Conservation (phyloP, 2,329 filamentous ascomycete species). For the Talaromyces funiculosus region DNA sequence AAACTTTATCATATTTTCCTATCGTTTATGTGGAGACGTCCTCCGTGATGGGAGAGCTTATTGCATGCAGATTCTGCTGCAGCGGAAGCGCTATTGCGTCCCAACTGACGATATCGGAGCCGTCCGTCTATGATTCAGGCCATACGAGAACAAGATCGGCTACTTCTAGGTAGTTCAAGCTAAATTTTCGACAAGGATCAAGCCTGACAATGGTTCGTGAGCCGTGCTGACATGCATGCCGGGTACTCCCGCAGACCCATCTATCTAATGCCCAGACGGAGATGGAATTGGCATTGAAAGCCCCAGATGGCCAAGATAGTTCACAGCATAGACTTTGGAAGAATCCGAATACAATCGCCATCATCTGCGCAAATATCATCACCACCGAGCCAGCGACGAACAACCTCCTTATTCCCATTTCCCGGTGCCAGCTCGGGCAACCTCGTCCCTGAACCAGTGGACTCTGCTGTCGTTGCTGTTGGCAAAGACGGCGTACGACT, state of each 20-base stretch:
- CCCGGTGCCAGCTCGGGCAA: conserved; percentile 6
- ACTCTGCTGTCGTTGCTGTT: background rate
- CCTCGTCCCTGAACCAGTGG: background rate
- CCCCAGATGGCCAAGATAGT: background rate
- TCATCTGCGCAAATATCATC: background rate
- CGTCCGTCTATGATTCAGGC: background rate
- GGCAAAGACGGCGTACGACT: conserved; percentile 12
- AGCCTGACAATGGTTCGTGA: background rate
- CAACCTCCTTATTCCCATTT: background rate
- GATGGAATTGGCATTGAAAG: background rate
- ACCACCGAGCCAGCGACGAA: conserved; percentile 5
- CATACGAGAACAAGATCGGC: background rate
- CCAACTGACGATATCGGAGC: background rate
- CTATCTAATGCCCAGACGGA: background rate
- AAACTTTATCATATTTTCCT: background rate
- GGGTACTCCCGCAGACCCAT: background rate
- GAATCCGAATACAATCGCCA: background rate
- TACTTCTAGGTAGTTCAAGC: background rate
- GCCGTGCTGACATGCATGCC: background rate
- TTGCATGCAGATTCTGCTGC: background rate
- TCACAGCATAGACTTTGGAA: background rate
- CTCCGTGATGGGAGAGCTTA: background rate
- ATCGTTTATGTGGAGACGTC: background rate
- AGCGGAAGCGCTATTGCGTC: background rate
- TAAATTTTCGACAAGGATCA: background rate